Evolutionary conservation across 139 green algal species (phyloP).

Genomic region (Prasinococcaceae sp.): DNA sequence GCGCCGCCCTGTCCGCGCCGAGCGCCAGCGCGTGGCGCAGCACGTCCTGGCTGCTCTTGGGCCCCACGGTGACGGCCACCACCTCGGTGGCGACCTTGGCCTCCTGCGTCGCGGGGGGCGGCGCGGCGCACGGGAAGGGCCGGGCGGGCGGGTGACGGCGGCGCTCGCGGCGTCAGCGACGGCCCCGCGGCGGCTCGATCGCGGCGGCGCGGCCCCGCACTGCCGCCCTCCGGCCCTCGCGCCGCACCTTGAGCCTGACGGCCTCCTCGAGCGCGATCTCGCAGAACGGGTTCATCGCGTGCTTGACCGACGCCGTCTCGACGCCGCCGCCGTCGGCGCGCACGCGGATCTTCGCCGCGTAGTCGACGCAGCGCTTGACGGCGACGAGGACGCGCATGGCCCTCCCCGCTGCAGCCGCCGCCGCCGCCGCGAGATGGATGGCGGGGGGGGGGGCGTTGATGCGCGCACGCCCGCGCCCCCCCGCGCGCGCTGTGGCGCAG

Average conservation of each 20-base stretch:
- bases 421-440: too few relatives aligned
- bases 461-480: too few relatives aligned
- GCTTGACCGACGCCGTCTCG: slow-evolving; percentile 63
- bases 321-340: slow-evolving; percentile 73
- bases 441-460: too few relatives aligned
- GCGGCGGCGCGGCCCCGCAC: too few relatives aligned
- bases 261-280: slow-evolving; percentile 90
- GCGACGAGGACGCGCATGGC: slow-evolving; percentile 65
- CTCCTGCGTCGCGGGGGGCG: too few relatives aligned
- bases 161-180: too few relatives aligned
- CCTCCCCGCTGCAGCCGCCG: background rate
- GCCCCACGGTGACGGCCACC: slow-evolving; percentile 65
- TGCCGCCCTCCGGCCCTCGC: too few relatives aligned
- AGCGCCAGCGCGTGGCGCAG: slow-evolving; percentile 76
- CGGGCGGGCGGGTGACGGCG: too few relatives aligned
- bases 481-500: too few relatives aligned
- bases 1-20: slow-evolving; percentile 69
- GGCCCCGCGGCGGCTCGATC: too few relatives aligned
- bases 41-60: slow-evolving; percentile 46
- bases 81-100: slow-evolving; percentile 53
- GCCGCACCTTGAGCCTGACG: slow-evolving; percentile 61
- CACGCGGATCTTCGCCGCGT: slow-evolving; percentile 72
- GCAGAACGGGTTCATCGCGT: slow-evolving; percentile 93
- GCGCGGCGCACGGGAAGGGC: too few relatives aligned
- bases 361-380: slow-evolving; percentile 76